Conservation (phyloP, 352 stramenopile species). For the Phytophthora fragariaefolia region DNA sequence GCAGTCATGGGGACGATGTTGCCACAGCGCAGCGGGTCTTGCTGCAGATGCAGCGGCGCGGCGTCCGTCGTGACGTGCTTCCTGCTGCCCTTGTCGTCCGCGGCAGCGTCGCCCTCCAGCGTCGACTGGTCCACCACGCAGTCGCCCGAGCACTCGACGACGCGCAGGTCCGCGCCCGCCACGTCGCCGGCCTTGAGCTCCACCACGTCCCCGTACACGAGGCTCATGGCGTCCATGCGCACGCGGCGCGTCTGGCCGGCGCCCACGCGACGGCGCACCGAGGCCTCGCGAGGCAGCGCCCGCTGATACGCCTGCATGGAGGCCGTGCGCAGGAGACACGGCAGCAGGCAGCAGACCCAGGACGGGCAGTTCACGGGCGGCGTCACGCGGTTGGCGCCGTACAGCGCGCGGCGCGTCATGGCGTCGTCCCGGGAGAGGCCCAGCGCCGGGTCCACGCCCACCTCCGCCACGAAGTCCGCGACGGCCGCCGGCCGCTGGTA, state of each 20-base stretch:
- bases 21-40: constrained; percentile 47
- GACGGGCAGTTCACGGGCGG: constrained; percentile 93
- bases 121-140: constrained; percentile 73
- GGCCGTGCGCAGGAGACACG: constrained; percentile 91
- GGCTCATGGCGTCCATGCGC: constrained; percentile 90
- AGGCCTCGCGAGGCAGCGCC: constrained; percentile 88
- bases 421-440: constrained; percentile 79
- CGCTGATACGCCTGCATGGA: constrained; percentile 92
- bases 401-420: constrained; percentile 66
- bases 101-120: constrained; percentile 41
- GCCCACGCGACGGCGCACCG: constrained; percentile 71
- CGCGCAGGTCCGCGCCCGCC: constrained; percentile 89
- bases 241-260: constrained; percentile 60
- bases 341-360: constrained; percentile 94
- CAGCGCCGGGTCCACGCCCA: constrained; percentile 59
- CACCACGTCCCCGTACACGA: constrained; percentile 94
- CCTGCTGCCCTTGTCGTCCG: constrained; percentile 36
- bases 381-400: constrained; percentile 91
- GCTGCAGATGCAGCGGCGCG: constrained; percentile 29
- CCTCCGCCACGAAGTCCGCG: constrained; percentile 66
- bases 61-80: constrained; percentile 46
- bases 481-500: constrained; percentile 49
- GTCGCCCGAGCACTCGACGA: constrained; percentile 81
- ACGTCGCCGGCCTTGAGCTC: constrained; percentile 89
- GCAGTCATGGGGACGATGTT: constrained; percentile 84